Percentiles rank a stretch among this genome's conserved stretches.
Evolutionary conservation across 441 rosid species (phyloP).

Genomic region (Erysimum pusillum): DNA sequence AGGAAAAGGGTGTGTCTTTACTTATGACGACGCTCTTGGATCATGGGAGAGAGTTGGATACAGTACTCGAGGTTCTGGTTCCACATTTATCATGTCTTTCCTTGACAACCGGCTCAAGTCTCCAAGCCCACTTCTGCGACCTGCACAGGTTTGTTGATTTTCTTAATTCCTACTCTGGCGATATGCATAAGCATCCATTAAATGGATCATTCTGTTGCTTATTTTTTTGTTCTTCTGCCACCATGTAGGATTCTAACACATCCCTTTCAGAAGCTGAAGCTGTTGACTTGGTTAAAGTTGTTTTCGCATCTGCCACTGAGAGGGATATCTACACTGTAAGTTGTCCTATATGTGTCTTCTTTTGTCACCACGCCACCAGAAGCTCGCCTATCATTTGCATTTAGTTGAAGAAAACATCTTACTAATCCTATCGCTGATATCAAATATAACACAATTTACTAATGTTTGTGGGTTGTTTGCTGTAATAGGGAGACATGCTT

Average conservation of each 20-base stretch:
- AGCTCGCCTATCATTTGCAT: not conserved
- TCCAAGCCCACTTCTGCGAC: slow-evolving; percentile 94
- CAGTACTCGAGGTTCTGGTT: slow-evolving; percentile 94
- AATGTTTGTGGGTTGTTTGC: slow-evolving; percentile 11
- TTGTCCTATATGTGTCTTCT: slow-evolving; percentile 10
- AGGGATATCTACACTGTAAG: slow-evolving; percentile 97
- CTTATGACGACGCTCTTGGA: slow-evolving; percentile 88
- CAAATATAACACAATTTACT: no score
- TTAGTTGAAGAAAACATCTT: not conserved
- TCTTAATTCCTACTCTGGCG: not conserved
- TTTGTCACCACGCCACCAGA: not conserved
- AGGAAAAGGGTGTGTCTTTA: slow-evolving; percentile 98
- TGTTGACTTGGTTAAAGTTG: slow-evolving; percentile 87
- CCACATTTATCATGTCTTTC: slow-evolving; percentile 89
- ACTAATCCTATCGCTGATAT: not conserved
- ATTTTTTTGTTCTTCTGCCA: slow-evolving; percentile 1
- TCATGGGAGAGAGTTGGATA: slow-evolving; percentile 98
- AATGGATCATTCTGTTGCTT: slow-evolving; percentile 16
- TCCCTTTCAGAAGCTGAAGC: slow-evolving; percentile 92
- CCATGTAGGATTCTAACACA: slow-evolving; percentile 85
- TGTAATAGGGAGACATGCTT: slow-evolving; percentile 84
- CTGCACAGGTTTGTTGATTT: slow-evolving; percentile 66
- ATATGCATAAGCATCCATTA: no score
- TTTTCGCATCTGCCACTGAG: slow-evolving; percentile 96
- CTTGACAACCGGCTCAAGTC: slow-evolving; percentile 96